Conservation (phyloP, 2,329 filamentous ascomycete genomes). For the Microdochium nivale region DNA sequence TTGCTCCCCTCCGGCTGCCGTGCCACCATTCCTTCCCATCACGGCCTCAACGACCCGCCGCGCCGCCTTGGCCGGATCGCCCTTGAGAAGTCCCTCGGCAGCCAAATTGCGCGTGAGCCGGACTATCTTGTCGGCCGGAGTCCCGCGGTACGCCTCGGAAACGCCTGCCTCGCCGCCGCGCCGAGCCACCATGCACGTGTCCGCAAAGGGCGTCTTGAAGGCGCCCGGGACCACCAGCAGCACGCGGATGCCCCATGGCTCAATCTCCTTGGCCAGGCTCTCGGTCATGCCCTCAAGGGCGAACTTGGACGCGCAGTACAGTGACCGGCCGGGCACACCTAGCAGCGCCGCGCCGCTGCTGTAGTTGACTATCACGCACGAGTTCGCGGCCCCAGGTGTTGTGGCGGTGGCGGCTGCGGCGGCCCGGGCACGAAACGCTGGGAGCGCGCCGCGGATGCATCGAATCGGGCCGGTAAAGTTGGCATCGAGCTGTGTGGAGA, state of each 20-base stretch:
- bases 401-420: background rate
- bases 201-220: constrained; percentile 6
- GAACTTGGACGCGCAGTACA: background rate
- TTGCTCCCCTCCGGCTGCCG: background rate
- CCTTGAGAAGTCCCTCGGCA: background rate
- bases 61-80: constrained; percentile 1
- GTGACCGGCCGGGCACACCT: background rate
- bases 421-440: background rate
- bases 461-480: background rate
- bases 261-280: background rate
- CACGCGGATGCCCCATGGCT: background rate
- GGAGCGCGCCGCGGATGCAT: background rate
- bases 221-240: background rate
- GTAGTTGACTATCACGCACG: background rate
- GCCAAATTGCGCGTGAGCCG: background rate
- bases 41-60: background rate
- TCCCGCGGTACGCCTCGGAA: background rate
- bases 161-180: background rate
- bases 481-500: background rate
- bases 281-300: constrained; percentile 4
- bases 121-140: background rate
- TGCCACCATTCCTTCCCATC: background rate
- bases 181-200: background rate
- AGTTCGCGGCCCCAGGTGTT: background rate
- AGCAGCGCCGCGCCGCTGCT: background rate